Base-by-base conservation (phyloP, 208 protist genomes). In the Vickermania spadyakhi region DNA sequence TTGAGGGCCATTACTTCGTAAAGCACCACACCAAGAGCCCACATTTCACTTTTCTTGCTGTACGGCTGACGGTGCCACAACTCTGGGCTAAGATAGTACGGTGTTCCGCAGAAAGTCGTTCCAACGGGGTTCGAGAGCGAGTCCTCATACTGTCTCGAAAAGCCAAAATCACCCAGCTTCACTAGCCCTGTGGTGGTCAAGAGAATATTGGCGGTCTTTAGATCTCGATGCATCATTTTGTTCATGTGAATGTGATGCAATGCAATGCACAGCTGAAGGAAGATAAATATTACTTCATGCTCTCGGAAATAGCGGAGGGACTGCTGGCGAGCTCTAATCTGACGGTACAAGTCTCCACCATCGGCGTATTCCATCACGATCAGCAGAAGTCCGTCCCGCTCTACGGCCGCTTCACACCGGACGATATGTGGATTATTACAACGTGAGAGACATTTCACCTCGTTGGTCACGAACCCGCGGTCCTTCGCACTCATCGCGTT, bases 31-130 rank as follows among this genome's bases (percentile, higher is more conserved):
- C 89, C 89, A 1, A 97, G 69, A 0, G 87, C 76, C 94, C 94
- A 97, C 75, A 97, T 90, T 62, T 97, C 94, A 30, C 71, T 79
- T 72, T 97, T 97, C 52, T 94, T 85, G 73, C 93, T 96, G 77
- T 97, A 98, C 42, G 84, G 82, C 67, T 86, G 79, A 27, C 88
- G 75, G 45, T 90, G 79, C 77, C 86, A 96, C 29, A 98, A 68
- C 76, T 97, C 91, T 1, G 94, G 94, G 52, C 84, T 89, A 30
- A 97, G 72, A 64, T 96, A 97, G 61, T 96, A 94, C 4, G 93
- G 89, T 26, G 86, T 92, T 27, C 86, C 90, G 53, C 85, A 93
- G 70, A 91, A 91, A 41, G 84, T 91, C 26, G 84, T 81, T 52
- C 80, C 84, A 21, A 91, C 84, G n/a, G 77, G 77, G 62, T 91